These are phyloP conservation scores for Nicotiana obtusifolia DNA, from an alignment of 257 asterid species.

Conservation along the genomic window DNA sequence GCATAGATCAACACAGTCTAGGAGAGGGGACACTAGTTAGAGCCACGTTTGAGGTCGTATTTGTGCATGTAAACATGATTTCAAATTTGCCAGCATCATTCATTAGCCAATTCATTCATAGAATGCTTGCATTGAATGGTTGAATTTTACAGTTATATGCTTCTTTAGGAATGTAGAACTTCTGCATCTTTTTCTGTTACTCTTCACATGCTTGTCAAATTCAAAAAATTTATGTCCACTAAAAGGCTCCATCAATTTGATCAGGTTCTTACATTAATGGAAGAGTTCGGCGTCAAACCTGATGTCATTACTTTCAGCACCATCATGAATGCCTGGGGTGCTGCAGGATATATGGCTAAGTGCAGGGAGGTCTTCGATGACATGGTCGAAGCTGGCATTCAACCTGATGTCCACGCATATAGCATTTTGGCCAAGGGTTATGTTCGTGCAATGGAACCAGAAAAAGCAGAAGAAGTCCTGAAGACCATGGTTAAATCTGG, in stretches of 20 bases:
- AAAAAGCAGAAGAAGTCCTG: constrained; percentile 61
- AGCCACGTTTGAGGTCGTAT: not conserved
- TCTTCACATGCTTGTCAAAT: not conserved
- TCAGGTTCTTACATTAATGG: constrained; percentile 61
- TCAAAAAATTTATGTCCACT: not conserved
- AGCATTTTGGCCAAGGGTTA: constrained; percentile 72
- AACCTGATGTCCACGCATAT: constrained; percentile 51
- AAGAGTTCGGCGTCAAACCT: constrained; percentile 49
- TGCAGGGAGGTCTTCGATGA: constrained; percentile 58
- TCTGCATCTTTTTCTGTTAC: not conserved
- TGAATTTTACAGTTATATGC: not conserved
- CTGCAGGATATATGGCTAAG: constrained; percentile 57
- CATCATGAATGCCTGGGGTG: constrained; percentile 69
- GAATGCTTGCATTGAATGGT: no score
- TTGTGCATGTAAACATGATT: not conserved
- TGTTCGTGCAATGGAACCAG: constrained; percentile 51
- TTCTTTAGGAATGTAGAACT: not conserved
- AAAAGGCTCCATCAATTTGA: not conserved
- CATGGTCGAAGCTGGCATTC: constrained; percentile 54
- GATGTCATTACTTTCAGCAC: constrained; percentile 67
- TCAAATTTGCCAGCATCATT: not conserved
- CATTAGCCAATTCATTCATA: not conserved
- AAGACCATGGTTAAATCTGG: constrained; percentile 36
- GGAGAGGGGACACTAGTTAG: not conserved
- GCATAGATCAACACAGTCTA: not conserved